Percentiles rank a stretch among this genome's conserved stretches.
These are phyloP conservation scores for Naganishia randhawae DNA, from an alignment of 768 basidiomycete species.

Conservation along the genomic window DNA sequence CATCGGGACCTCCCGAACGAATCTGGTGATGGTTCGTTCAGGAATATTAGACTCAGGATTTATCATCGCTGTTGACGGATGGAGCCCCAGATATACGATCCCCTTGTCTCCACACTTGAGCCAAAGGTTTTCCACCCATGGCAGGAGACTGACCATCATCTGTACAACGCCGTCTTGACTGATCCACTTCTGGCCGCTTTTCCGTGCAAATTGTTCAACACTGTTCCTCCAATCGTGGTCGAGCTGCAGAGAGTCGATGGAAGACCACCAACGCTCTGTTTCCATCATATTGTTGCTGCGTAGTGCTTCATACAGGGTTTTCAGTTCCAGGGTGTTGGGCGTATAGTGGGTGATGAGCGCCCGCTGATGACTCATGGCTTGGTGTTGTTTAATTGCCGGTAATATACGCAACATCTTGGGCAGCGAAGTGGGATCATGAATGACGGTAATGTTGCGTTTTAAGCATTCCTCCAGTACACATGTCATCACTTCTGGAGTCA, in stretches of 20 bases:
- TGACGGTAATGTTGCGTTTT: slow-evolving; percentile 60
- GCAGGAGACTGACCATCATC: slow-evolving; percentile 75
- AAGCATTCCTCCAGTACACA: slow-evolving; percentile 59
- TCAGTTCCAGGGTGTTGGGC: slow-evolving; percentile 79
- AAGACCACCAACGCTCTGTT: slow-evolving; percentile 63
- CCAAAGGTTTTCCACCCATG: slow-evolving; percentile 76
- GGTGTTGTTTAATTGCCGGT: slow-evolving; percentile 53
- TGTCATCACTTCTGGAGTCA: slow-evolving; percentile 55
- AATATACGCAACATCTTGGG: slow-evolving; percentile 71
- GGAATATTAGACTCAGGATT: slow-evolving; percentile 51
- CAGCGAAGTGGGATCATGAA: slow-evolving; percentile 93
- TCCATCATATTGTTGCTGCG: slow-evolving; percentile 54
- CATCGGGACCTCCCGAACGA: slow-evolving; percentile 52
- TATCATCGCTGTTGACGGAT: slow-evolving; percentile 30
- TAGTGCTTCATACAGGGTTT: slow-evolving; percentile 48
- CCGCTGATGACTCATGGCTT: slow-evolving; percentile 17
- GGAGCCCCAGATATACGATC: slow-evolving; percentile 35
- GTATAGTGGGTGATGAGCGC: slow-evolving; percentile 65
- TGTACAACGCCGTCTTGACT: slow-evolving; percentile 68
- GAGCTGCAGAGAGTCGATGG: slow-evolving; percentile 64
- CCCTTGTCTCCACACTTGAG: slow-evolving; percentile 73
- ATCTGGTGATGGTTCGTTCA: slow-evolving; percentile 57
- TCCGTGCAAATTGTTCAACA: slow-evolving; percentile 61
- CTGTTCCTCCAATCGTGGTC: slow-evolving; percentile 57
- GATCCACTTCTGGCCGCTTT: slow-evolving; percentile 53